These are phyloP conservation scores for Amanita muscaria DNA, from an alignment of 768 basidiomycete species.

Conservation along the genomic window DNA sequence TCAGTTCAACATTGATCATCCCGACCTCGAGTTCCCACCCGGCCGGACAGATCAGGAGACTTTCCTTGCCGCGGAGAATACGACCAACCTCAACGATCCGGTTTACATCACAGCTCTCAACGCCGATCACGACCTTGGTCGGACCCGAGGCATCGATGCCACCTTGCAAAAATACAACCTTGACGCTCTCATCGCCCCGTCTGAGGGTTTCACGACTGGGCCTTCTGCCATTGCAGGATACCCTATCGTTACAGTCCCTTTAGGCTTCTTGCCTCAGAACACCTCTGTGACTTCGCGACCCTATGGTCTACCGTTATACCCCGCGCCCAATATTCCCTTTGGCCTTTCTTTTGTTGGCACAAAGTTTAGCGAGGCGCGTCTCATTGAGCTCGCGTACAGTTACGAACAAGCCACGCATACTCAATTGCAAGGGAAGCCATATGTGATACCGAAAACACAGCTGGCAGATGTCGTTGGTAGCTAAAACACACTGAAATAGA, in stretches of 20 bases:
- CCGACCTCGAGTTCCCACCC: slow-evolving; percentile 20
- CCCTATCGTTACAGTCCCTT: slow-evolving; percentile 58
- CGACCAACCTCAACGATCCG: slow-evolving; percentile 29
- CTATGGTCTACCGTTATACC: slow-evolving; percentile 34
- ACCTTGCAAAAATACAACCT: slow-evolving; percentile 35
- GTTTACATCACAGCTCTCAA: slow-evolving; percentile 36
- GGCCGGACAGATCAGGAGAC: no score
- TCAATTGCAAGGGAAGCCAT: no score
- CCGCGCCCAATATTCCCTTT: slow-evolving; percentile 50
- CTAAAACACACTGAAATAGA: no score
- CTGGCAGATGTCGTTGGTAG: slow-evolving; percentile 7
- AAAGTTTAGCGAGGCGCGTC: slow-evolving; percentile 48
- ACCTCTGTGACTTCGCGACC: slow-evolving; percentile 34
- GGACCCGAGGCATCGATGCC: slow-evolving; percentile 46
- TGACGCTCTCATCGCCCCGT: slow-evolving; percentile 45
- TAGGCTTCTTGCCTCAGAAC: slow-evolving; percentile 48
- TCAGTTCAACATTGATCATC: slow-evolving; percentile 43
- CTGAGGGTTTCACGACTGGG: slow-evolving; percentile 28
- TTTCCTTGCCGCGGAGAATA: slow-evolving; percentile 25
- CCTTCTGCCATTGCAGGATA: slow-evolving; percentile 53
- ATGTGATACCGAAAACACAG: no score
- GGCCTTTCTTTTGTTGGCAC: slow-evolving; percentile 57
- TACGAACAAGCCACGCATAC: slow-evolving; percentile 39
- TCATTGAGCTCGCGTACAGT: slow-evolving; percentile 52
- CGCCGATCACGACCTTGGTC: slow-evolving; percentile 37